Conservation (phyloP, 164 flowering plant species). For the Paratinospora sagittata region DNA sequence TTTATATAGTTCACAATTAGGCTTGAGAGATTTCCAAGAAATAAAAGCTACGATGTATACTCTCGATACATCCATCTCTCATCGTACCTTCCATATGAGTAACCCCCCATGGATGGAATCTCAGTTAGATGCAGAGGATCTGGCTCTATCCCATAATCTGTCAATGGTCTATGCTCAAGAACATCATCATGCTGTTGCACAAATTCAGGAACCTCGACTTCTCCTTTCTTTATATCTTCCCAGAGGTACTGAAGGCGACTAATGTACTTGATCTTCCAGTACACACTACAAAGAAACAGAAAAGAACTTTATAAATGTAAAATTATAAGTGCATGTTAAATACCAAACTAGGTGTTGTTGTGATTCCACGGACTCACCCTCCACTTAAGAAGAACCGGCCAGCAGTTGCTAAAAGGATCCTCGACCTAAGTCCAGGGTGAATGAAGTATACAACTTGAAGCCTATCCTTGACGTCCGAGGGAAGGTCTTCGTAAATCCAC, state of each 20-base stretch:
- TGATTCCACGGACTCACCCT: slow-evolving; percentile 47
- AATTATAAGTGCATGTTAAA: no score
- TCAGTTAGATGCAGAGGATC: slow-evolving; percentile 61
- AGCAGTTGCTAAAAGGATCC: slow-evolving; percentile 73
- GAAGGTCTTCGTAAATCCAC: slow-evolving; percentile 94
- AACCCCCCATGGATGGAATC: slow-evolving; percentile 34
- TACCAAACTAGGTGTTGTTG: no score
- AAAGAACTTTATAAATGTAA: background rate
- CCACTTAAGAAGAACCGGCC: slow-evolving; percentile 86
- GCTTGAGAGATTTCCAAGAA: background rate
- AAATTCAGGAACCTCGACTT: slow-evolving; percentile 87
- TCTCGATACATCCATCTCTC: slow-evolving; percentile 59
- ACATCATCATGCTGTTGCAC: slow-evolving; percentile 70
- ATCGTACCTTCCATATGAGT: slow-evolving; percentile 57
- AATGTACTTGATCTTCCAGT: slow-evolving; percentile 85
- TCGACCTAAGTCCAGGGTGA: slow-evolving; percentile 90
- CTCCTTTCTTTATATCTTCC: slow-evolving; percentile 79
- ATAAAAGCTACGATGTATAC: slow-evolving; percentile 24
- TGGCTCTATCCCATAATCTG: slow-evolving; percentile 94
- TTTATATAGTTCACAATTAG: slow-evolving; percentile 2
- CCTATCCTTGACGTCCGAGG: slow-evolving; percentile 61
- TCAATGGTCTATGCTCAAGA: slow-evolving; percentile 82
- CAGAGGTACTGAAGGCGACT: slow-evolving; percentile 93
- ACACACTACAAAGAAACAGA: slow-evolving; percentile 40
- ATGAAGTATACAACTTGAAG: slow-evolving; percentile 75